Percentiles rank a stretch among this genome's conserved stretches.
These are phyloP conservation scores for Teratosphaeria zuluensis DNA, from an alignment of 2,329 filamentous ascomycete genomes.

Conservation along the genomic window DNA sequence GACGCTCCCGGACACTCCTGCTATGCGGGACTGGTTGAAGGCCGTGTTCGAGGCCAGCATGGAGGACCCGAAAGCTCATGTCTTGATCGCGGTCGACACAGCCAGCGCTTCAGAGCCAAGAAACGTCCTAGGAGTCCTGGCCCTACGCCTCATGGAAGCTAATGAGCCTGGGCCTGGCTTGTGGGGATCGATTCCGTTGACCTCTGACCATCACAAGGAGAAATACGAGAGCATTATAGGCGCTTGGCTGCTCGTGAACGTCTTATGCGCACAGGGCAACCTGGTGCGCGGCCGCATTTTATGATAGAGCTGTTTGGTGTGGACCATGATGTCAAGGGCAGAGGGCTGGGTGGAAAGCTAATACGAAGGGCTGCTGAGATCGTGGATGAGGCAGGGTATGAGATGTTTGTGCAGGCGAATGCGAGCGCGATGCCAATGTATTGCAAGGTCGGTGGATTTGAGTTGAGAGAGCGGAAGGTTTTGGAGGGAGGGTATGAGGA, in stretches of 20 bases:
- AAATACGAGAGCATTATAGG: slow-evolving; percentile 6
- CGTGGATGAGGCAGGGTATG: slow-evolving; percentile 8
- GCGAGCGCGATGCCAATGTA: slow-evolving; percentile 9
- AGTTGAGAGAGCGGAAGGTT: slow-evolving; percentile 5
- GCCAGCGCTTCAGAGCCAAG: not conserved
- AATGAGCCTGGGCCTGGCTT: slow-evolving; percentile 6
- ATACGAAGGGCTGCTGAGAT: slow-evolving; percentile 13
- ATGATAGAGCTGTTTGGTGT: slow-evolving; percentile 17
- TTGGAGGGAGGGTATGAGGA: slow-evolving; percentile 8
- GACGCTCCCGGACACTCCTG: slow-evolving; percentile 15
- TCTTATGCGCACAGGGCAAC: slow-evolving; percentile 3
- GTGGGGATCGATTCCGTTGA: slow-evolving; percentile 7
- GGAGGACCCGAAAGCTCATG: slow-evolving; percentile 5
- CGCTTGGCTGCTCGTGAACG: slow-evolving; percentile 1
- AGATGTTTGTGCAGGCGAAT: slow-evolving; percentile 18
- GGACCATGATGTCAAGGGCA: slow-evolving; percentile 14
- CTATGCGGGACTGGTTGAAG: slow-evolving; percentile 13
- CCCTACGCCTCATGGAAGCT: slow-evolving; percentile 8
- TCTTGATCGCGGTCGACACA: slow-evolving; percentile 9
- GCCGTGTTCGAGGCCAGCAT: slow-evolving; percentile 13
- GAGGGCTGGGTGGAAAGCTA: slow-evolving; percentile 11
- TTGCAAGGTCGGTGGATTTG: slow-evolving; percentile 1
- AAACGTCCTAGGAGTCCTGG: slow-evolving; percentile 10
- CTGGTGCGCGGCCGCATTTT: slow-evolving; percentile 4
- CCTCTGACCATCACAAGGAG: slow-evolving; percentile 12